phyloP scores from a whole-genome alignment of 164 flowering plant genomes.

The Liriodendron chinense region DNA sequence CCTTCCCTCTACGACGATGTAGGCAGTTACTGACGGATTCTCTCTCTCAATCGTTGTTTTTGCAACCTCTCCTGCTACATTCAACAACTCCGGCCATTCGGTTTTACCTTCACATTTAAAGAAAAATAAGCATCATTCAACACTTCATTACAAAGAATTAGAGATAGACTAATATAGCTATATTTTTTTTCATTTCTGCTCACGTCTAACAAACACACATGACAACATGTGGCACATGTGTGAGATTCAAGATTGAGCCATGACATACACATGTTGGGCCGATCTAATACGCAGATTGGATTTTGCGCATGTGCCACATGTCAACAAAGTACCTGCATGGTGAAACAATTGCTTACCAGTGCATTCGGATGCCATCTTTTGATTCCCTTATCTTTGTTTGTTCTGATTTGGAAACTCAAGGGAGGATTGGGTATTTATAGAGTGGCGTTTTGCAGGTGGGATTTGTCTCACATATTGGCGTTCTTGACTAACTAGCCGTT shows the following conservation, averaged over 20 bases:
- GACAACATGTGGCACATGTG: no score
- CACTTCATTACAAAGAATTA: no score
- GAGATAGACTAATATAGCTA: no score
- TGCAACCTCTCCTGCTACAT: conserved; percentile 14
- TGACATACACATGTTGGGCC: no score
- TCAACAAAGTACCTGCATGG: background rate
- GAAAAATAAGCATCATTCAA: no score
- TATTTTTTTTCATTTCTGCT: no score
- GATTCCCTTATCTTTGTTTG: background rate
- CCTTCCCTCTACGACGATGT: conserved; percentile 6
- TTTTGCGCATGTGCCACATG: no score
- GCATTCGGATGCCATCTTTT: background rate
- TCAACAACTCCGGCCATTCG: conserved; percentile 30
- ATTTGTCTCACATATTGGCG: no score
- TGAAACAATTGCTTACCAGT: background rate
- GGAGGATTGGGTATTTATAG: background rate
- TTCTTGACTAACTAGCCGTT: background rate
- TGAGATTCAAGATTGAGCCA: no score
- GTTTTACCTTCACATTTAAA: no score
- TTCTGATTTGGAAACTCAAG: background rate
- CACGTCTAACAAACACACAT: no score
- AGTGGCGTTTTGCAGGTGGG: background rate
- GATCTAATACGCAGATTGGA: no score
- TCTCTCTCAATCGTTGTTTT: conserved; percentile 7
- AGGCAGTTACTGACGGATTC: conserved; percentile 7